phyloP scores from a whole-genome alignment of 2,329 filamentous ascomycete genomes.

The Dothidotthia symphoricarpi region DNA sequence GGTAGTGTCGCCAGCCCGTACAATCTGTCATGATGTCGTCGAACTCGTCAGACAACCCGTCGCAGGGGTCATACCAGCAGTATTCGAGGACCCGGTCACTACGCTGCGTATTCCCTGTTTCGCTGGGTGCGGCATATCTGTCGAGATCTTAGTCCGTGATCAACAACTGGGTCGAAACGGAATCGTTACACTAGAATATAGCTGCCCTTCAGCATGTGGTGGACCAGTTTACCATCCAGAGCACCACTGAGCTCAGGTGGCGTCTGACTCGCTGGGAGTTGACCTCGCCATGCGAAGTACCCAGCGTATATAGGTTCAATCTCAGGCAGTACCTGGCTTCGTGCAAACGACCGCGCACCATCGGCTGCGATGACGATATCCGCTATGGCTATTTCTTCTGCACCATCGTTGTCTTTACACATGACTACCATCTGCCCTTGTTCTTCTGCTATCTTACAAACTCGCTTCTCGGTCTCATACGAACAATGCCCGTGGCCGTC shows the following conservation, averaged over 20 bases:
- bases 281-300: conserved; percentile 20
- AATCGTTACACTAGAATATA: conserved; percentile 1
- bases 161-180: too few species aligned
- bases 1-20: conserved; percentile 18
- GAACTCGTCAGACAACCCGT: conserved; percentile 33
- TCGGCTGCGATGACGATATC: conserved; percentile 20
- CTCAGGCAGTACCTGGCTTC: conserved; percentile 10
- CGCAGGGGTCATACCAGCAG: conserved; percentile 47
- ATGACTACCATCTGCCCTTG: conserved; percentile 4
- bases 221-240: conserved; percentile 1
- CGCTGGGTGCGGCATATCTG: conserved; percentile 43
- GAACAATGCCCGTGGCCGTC: conserved; percentile 2
- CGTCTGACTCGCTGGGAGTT: conserved; percentile 6
- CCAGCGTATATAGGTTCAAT: conserved; percentile 15
- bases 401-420: conserved; percentile 2
- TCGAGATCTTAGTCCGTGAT: neutral
- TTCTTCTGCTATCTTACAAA: conserved; percentile 5
- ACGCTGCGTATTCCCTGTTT: conserved; percentile 32
- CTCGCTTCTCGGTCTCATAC: conserved; percentile 6
- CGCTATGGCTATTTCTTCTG: conserved; percentile 1
- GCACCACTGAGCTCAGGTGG: conserved; percentile 8
- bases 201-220: conserved; percentile 1
- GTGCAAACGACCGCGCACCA: conserved; percentile 14
- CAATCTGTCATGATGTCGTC: conserved; percentile 44
- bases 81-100: conserved; percentile 45